Evolutionary conservation across 352 stramenopile genomes (phyloP), one percentile per base, ranked within the genome.

Genomic region (Phytophthora quininea): DNA sequence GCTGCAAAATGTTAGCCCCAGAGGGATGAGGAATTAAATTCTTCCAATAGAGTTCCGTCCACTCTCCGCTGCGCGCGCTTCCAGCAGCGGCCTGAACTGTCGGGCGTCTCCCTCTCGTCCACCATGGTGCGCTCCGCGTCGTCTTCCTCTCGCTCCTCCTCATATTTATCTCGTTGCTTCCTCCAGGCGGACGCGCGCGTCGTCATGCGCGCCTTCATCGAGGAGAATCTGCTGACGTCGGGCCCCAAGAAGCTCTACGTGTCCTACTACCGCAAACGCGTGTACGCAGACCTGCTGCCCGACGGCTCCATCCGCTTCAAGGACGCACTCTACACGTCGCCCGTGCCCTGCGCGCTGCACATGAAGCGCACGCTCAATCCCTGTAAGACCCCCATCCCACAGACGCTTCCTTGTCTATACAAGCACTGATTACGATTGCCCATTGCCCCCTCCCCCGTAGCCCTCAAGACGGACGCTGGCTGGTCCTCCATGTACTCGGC

Each of bases 341-440:
- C 83, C 12, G 77, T 91, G 47, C 77, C 85, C 12, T 89, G 84
- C 27, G 83, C 85, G 49, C 58, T 93, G 37, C 83, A 91, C 54
- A 93, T 93, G 85, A 93, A 93, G 72, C 85, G 85, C 50, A 86
- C 83, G 57, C 71, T 93, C 3, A 93, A 93, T 58, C 85, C 85
- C 29, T 86, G 81, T 88, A 79, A 52, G 80, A 2, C 30, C 33
- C 52, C 37, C 63, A 27, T 66, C 64, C 58, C 31, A 60, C 38
- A 58, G 52, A 2, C 32, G 4, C 24, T 30, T 49, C 42, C 40
- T 3, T 9, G 12, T 57, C 30, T 38, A 42, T 32, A 42, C 11
- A 12, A 15, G 19, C 5, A 33, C 51, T 48, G 12, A 58, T 42
- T 32, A 4, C 19, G 24, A 7, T 48, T 7, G 15, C 32, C 45